Conservation (phyloP, 2,329 filamentous ascomycete species). For the Colletotrichum scovillei region DNA sequence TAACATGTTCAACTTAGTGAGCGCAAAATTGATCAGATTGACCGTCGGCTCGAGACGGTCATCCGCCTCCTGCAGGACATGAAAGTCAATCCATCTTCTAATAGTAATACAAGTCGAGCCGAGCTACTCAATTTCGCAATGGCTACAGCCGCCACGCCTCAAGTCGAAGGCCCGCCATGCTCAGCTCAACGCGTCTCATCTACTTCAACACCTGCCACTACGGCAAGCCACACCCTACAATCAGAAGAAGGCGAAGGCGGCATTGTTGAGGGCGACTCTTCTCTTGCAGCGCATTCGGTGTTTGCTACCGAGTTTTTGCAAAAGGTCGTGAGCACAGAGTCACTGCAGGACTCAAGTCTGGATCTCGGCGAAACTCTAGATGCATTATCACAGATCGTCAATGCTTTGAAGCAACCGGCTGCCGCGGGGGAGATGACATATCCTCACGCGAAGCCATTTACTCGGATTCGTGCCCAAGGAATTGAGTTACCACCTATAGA, state of each 20-base stretch:
- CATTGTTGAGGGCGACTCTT: constrained; percentile 57
- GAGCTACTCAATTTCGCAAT: not conserved
- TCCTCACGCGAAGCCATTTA: constrained; percentile 36
- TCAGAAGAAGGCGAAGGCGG: constrained; percentile 41
- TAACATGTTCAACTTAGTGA: constrained; percentile 41
- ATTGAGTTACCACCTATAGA: constrained; percentile 34
- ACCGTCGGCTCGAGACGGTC: constrained; percentile 48
- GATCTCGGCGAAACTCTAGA: constrained; percentile 49
- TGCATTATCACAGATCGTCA: constrained; percentile 46
- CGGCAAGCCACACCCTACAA: constrained; percentile 25
- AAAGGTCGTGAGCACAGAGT: constrained; percentile 47
- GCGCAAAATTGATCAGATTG: constrained; percentile 51
- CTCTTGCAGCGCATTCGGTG: constrained; percentile 56
- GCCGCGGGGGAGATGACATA: constrained; percentile 42
- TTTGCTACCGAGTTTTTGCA: constrained; percentile 59
- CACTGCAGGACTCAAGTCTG: constrained; percentile 39
- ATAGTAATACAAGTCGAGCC: constrained; percentile 10
- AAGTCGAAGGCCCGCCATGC: not conserved
- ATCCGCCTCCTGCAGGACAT: constrained; percentile 48
- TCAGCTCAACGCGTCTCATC: constrained; percentile 6
- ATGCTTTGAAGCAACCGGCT: constrained; percentile 41
- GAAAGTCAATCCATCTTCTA: constrained; percentile 40
- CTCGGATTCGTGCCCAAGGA: constrained; percentile 14
- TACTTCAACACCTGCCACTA: constrained; percentile 31
- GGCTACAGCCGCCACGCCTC: not conserved